These are phyloP conservation scores for Hypomontagnella submonticulosa DNA, from an alignment of 495 filamentous ascomycete species.

Conservation along the genomic window DNA sequence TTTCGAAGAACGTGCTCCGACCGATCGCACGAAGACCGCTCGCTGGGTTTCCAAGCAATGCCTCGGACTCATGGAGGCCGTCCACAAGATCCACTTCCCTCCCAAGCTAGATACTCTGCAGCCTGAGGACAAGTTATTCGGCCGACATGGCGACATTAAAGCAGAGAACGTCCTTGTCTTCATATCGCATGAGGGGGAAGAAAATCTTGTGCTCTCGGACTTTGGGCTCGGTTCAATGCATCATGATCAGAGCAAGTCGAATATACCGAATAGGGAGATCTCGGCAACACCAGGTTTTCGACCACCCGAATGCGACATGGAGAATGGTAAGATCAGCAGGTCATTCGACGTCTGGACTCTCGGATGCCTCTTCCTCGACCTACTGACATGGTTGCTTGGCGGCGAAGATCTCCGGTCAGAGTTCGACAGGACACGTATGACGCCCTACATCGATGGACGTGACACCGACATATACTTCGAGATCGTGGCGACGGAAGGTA, in stretches of 20 bases:
- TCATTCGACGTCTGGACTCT: constrained; percentile 53
- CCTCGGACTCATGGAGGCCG: constrained; percentile 18
- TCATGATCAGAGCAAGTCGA: constrained; percentile 20
- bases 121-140: constrained; percentile 1
- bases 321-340: constrained; percentile 33
- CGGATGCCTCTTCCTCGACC: constrained; percentile 52
- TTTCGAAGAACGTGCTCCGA: constrained; percentile 13
- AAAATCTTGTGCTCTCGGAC: constrained; percentile 24
- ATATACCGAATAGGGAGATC: constrained; percentile 22
- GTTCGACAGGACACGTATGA: constrained; percentile 9
- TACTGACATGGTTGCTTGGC: constrained; percentile 50
- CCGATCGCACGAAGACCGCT: constrained; percentile 8
- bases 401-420: constrained; percentile 23
- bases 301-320: constrained; percentile 39
- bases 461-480: constrained; percentile 17
- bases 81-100: constrained; percentile 28
- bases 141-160: constrained; percentile 36
- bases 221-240: constrained; percentile 25
- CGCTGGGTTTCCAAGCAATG: constrained; percentile 32
- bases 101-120: background rate
- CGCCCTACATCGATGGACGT: background rate
- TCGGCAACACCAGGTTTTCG: constrained; percentile 29
- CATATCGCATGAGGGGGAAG: background rate
- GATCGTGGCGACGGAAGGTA: background rate
- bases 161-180: constrained; percentile 41